phyloP scores from a whole-genome alignment of 2,329 filamentous ascomycete genomes.

The Paecilomyces sp. region DNA sequence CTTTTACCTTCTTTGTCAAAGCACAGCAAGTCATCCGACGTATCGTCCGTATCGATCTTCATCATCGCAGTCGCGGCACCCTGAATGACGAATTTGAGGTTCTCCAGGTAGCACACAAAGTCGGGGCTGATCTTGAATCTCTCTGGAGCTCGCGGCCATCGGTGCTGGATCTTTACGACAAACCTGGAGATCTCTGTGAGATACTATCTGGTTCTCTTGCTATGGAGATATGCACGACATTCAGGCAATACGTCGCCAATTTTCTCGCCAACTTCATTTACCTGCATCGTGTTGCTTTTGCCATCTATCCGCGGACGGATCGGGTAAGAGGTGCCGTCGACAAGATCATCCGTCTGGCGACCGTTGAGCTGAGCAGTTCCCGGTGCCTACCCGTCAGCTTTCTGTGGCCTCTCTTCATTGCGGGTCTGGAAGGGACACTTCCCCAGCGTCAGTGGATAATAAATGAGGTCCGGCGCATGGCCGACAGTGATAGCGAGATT shows the following conservation, averaged over 20 bases:
- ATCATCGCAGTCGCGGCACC: constrained; percentile 31
- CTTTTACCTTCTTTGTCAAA: constrained; percentile 25
- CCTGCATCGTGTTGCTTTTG: constrained; percentile 29
- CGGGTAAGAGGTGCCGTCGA: constrained; percentile 27
- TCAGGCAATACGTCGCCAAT: constrained; percentile 27
- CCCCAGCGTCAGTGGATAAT: constrained; percentile 27
- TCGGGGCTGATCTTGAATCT: constrained; percentile 26
- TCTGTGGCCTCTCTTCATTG: constrained; percentile 28
- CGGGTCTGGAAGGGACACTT: constrained; percentile 23
- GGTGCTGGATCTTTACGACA: constrained; percentile 24
- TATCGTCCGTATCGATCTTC: constrained; percentile 28
- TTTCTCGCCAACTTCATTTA: constrained; percentile 30
- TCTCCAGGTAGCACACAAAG: constrained; percentile 27
- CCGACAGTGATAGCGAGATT: constrained; percentile 2
- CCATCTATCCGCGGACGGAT: constrained; percentile 30
- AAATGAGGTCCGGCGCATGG: constrained; percentile 26
- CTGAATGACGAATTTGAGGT: constrained; percentile 32
- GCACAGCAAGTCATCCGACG: constrained; percentile 27
- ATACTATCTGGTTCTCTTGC: constrained; percentile 19
- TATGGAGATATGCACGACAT: constrained; percentile 20
- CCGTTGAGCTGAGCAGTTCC: constrained; percentile 15
- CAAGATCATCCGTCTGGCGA: constrained; percentile 28
- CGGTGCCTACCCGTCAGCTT: constrained; percentile 22
- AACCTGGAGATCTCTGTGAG: constrained; percentile 18
- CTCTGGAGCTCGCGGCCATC: constrained; percentile 27